Evolutionary conservation across 2,329 filamentous ascomycete species (phyloP), one percentile per base, ranked within the genome.

Genomic region (Volutella citrinella): DNA sequence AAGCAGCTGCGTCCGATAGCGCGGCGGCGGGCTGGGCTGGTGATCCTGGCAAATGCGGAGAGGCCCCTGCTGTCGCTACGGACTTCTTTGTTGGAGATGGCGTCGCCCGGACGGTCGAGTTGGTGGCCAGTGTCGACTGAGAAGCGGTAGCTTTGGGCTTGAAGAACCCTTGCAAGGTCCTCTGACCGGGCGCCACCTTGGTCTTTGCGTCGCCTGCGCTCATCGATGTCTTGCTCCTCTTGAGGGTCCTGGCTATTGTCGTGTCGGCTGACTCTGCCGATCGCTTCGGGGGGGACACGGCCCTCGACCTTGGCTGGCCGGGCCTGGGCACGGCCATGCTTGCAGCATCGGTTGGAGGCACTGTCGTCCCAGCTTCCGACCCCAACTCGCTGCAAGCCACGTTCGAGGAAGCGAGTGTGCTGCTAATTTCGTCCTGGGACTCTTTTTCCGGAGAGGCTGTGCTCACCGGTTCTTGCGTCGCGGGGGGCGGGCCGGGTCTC

Each of bases 91-190:
- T 50, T 28, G 36, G 29, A 11, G 28, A 38, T 19, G 36, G 44
- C 21, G 32, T 42, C 19, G 40, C 30, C 31, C 22, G 32, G 29
- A 30, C 25, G 18, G 38, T 16, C 23, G 34, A 33, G 25, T 19
- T 39, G 6, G 31, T 30, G 17, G 30, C 16, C 25, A 33, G 38
- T n/a, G 32, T 24, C 18, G 30, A 18, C 21, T 48, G 40, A 16
- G 36, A 30, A n/a, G 38, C 15, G 12, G 46, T 17, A 19, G 30
- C 24, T 27, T 53, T 48, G 1, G 81, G 72, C 45, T 81, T 82
- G 65, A 95, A 93, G 65, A 95, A 95, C 3, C 86, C 85, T 55
- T 76, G 84, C 10, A 95, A 65, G 20, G 78, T 88, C 39, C 63
- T 69, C 48, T 79, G 75, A 5, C 60, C 56, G 18, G 47, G 32